Evolutionary conservation across 2,329 filamentous ascomycete species (phyloP).

Genomic region (Westerdykella ornata): DNA sequence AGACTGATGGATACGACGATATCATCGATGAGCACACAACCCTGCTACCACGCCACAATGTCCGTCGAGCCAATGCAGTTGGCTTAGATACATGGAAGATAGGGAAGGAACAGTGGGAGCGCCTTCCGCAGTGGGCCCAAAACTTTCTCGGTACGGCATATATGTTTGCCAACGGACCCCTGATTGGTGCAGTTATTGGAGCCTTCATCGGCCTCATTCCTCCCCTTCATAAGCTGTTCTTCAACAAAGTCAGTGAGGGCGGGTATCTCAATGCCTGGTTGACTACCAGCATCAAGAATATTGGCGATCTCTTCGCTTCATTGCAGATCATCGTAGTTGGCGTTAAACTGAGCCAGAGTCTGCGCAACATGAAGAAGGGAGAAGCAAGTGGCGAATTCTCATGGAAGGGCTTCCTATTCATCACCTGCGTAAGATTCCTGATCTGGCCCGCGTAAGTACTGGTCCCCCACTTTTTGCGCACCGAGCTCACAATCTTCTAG

Average conservation of each 20-base stretch:
- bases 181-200: conserved; percentile 55
- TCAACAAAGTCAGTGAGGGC: conserved; percentile 51
- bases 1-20: conserved; percentile 13
- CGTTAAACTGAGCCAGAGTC: conserved; percentile 54
- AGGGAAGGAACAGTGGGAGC: conserved; percentile 31
- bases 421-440: conserved; percentile 53
- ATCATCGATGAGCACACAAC: conserved; percentile 45
- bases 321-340: conserved; percentile 61
- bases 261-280: conserved; percentile 63
- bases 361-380: conserved; percentile 43
- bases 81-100: conserved; percentile 31
- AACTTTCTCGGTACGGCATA: conserved; percentile 39
- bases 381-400: conserved; percentile 42
- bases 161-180: conserved; percentile 55
- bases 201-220: conserved; percentile 55
- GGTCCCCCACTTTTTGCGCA: conserved; percentile 4
- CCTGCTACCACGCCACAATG: conserved; percentile 43
- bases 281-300: conserved; percentile 54
- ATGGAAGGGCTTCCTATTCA: conserved; percentile 46
- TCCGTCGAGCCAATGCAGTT: conserved; percentile 21
- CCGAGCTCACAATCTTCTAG: conserved; percentile 6
- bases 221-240: conserved; percentile 55
- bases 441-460: conserved; percentile 49
- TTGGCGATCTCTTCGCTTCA: conserved; percentile 58
- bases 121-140: conserved; percentile 36